phyloP scores from a whole-genome alignment of 805 yeast species.

The Lipomyces orientalis region DNA sequence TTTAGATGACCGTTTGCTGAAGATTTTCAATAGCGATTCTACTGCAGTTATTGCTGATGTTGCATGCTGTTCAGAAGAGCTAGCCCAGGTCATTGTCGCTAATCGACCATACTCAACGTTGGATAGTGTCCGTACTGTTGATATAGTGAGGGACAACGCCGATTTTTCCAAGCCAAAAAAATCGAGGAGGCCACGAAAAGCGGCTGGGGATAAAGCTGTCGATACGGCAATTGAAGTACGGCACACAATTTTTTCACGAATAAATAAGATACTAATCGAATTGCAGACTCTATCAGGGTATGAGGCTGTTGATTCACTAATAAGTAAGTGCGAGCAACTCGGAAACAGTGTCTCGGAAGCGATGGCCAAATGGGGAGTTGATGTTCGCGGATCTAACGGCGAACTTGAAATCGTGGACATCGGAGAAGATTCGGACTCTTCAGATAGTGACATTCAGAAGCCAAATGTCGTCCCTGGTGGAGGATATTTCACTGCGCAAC shows the following conservation, averaged over 20 bases:
- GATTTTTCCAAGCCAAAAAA: slow-evolving; percentile 41
- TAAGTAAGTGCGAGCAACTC: slow-evolving; percentile 77
- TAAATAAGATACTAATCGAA: slow-evolving; percentile 45
- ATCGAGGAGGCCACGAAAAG: slow-evolving; percentile 46
- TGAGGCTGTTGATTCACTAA: slow-evolving; percentile 91
- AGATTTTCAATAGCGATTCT: slow-evolving; percentile 79
- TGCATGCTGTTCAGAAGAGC: slow-evolving; percentile 67
- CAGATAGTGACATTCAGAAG: slow-evolving; percentile 12
- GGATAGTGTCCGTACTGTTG: slow-evolving; percentile 62
- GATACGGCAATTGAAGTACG: slow-evolving; percentile 53
- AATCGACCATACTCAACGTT: slow-evolving; percentile 73
- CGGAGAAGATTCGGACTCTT: slow-evolving; percentile 19
- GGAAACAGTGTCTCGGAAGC: slow-evolving; percentile 74
- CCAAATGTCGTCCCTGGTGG: slow-evolving; percentile 36
- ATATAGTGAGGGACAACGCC: slow-evolving; percentile 52
- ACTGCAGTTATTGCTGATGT: slow-evolving; percentile 79
- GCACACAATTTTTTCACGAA: background rate
- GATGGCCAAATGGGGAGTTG: slow-evolving; percentile 88
- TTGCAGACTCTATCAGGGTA: slow-evolving; percentile 80
- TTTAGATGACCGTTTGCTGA: slow-evolving; percentile 61
- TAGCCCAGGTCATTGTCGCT: slow-evolving; percentile 67
- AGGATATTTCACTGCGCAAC: slow-evolving; percentile 66
- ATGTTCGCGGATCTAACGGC: slow-evolving; percentile 64
- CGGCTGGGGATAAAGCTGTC: slow-evolving; percentile 58
- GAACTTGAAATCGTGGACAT: slow-evolving; percentile 60